Evolutionary conservation across 2,329 filamentous ascomycete species (phyloP).

Genomic region (Pyrenochaeta sp.): DNA sequence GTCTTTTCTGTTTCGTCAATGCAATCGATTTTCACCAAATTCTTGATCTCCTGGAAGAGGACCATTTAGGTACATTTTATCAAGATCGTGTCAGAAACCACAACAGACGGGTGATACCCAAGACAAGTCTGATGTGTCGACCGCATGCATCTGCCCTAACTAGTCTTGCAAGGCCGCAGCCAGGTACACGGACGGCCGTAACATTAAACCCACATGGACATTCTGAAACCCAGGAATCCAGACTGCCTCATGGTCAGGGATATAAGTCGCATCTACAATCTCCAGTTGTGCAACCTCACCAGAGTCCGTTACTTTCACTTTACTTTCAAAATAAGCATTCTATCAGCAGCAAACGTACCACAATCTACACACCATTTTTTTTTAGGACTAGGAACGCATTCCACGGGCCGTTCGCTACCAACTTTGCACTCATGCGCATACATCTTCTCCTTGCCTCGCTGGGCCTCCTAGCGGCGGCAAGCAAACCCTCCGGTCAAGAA

Average conservation of each 20-base stretch:
- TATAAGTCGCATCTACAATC: conserved; percentile 36
- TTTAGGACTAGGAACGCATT: conserved; percentile 25
- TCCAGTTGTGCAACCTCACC: conserved; percentile 14
- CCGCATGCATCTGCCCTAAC: conserved; percentile 33
- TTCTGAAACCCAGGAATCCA: conserved; percentile 46
- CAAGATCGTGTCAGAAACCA: conserved; percentile 21
- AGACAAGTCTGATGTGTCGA: conserved; percentile 32
- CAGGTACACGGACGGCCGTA: conserved; percentile 28
- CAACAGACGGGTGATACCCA: conserved; percentile 15
- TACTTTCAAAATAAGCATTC: conserved; percentile 22
- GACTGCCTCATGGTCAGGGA: conserved; percentile 30
- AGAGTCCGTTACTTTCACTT: conserved; percentile 9
- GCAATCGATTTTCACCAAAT: conserved; percentile 16
- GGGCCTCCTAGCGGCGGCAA: conserved; percentile 29
- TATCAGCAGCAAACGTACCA: conserved; percentile 15
- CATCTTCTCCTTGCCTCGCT: conserved; percentile 45
- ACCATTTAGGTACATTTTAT: conserved; percentile 4
- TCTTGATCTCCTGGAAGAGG: conserved; percentile 18
- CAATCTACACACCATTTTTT: conserved; percentile 2
- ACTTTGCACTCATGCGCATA: conserved; percentile 31
- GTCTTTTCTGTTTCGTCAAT: conserved; percentile 25
- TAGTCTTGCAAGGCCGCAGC: conserved; percentile 10
- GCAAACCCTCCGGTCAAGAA: conserved; percentile 18
- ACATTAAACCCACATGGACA: conserved; percentile 32
- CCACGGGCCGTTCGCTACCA: conserved; percentile 20